Evolutionary conservation across 768 basidiomycete genomes (phyloP).

Genomic region (Rhodotorula taiwanensis): DNA sequence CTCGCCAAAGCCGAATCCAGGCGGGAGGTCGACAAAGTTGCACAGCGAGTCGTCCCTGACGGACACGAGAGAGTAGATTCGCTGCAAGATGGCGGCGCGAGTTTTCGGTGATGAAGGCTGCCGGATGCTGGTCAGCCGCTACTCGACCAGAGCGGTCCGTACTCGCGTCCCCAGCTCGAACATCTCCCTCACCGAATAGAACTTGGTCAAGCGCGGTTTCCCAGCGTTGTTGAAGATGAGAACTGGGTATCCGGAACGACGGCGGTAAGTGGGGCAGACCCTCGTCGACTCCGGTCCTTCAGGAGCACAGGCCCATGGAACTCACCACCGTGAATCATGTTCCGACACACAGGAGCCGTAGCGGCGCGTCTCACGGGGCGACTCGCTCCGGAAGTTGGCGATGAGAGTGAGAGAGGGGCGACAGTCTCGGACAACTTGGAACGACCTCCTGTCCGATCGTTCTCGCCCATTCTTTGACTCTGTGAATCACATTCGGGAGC

Average conservation of each 20-base stretch:
- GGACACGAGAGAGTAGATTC: conserved; percentile 78
- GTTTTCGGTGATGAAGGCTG: conserved; percentile 33
- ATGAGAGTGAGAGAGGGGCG: too few species aligned
- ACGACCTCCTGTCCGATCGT: too few species aligned
- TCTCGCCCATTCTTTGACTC: too few species aligned
- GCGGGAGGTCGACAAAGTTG: conserved; percentile 81
- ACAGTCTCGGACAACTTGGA: too few species aligned
- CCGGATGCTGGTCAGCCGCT: too few species aligned
- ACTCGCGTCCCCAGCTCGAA: too few species aligned
- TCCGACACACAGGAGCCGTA: too few species aligned
- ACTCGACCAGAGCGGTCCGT: too few species aligned
- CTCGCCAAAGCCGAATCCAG: conserved; percentile 38
- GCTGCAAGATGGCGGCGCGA: conserved; percentile 30
- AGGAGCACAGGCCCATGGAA: too few species aligned
- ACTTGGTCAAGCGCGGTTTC: conserved; percentile 73
- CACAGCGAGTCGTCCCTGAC: conserved; percentile 74
- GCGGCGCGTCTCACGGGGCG: too few species aligned
- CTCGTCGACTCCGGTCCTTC: neutral
- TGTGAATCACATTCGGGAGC: too few species aligned
- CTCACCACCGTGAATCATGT: conserved; percentile 31
- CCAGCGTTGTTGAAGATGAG: conserved; percentile 89
- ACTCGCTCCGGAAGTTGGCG: too few species aligned
- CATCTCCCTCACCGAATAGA: conserved; percentile 81
- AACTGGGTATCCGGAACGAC: conserved; percentile 34
- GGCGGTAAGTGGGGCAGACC: neutral